Conservation (phyloP, 1,284 basidiomycete genomes). For the Malassezia brasiliensis region DNA sequence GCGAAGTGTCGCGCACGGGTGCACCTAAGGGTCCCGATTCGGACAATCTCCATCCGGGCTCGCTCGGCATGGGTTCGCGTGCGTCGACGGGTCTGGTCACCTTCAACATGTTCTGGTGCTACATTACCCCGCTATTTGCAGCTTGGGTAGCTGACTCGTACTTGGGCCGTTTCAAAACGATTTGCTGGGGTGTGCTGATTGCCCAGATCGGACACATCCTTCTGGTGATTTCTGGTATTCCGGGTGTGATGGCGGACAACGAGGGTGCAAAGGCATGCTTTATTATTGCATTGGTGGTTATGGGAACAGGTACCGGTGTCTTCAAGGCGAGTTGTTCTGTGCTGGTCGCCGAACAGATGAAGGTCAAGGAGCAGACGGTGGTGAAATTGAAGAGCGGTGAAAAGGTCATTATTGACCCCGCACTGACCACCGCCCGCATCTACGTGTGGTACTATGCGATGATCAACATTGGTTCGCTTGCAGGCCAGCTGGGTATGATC, state of each 20-base stretch:
- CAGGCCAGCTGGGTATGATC: slow-evolving; percentile 50
- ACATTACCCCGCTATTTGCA: slow-evolving; percentile 39
- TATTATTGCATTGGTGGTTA: slow-evolving; percentile 45
- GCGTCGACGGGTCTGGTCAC: slow-evolving; percentile 43
- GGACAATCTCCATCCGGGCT: slow-evolving; percentile 20
- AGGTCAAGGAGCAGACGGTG: slow-evolving; percentile 32
- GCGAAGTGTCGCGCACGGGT: slow-evolving; percentile 20
- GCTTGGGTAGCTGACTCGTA: slow-evolving; percentile 50
- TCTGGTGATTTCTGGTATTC: slow-evolving; percentile 63
- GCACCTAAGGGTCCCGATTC: slow-evolving; percentile 1
- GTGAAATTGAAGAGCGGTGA: slow-evolving; percentile 56
- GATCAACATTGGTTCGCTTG: slow-evolving; percentile 45
- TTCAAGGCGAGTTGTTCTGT: slow-evolving; percentile 57
- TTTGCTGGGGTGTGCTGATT: slow-evolving; percentile 49
- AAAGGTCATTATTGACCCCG: slow-evolving; percentile 70
- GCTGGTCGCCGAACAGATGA: slow-evolving; percentile 52
- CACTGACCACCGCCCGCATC: slow-evolving; percentile 54
- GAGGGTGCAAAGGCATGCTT: slow-evolving; percentile 59
- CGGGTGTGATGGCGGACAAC: slow-evolving; percentile 57
- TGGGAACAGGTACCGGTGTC: slow-evolving; percentile 58
- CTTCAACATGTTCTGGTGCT: slow-evolving; percentile 45
- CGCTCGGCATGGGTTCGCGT: slow-evolving; percentile 39
- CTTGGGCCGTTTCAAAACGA: slow-evolving; percentile 52
- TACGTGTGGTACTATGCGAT: slow-evolving; percentile 48
- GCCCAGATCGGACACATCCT: slow-evolving; percentile 57